These are phyloP conservation scores for Clonostachys byssicola DNA, from an alignment of 2,329 filamentous ascomycete genomes.

Conservation along the genomic window DNA sequence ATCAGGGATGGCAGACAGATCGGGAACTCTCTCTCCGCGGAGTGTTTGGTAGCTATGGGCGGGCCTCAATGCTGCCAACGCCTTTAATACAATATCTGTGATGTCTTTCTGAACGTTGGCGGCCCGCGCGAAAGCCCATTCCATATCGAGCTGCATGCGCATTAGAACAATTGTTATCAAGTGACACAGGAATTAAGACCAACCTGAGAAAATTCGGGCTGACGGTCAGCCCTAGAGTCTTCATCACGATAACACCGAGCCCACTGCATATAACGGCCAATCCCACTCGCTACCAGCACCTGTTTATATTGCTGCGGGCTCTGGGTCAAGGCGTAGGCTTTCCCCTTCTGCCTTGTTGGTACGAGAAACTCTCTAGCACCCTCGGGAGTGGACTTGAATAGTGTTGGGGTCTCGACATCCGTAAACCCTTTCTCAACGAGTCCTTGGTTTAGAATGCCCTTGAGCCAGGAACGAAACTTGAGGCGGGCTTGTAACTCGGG, in stretches of 20 bases:
- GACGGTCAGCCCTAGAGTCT: conserved; percentile 84
- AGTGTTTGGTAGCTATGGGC: conserved; percentile 61
- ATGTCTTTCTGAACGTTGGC: conserved; percentile 23
- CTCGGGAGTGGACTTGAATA: conserved; percentile 98
- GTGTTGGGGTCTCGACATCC: conserved; percentile 85
- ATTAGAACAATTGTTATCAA: not conserved
- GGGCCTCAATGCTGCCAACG: conserved; percentile 18
- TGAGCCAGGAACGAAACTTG: conserved; percentile 60
- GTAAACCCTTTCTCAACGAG: conserved; percentile 58
- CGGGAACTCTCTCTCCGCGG: conserved; percentile 23
- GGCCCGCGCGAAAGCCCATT: conserved; percentile 79
- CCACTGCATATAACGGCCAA: conserved; percentile 84
- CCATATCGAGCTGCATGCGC: conserved; percentile 70
- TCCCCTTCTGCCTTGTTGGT: conserved; percentile 70
- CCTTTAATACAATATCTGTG: conserved; percentile 23
- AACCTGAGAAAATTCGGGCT: conserved; percentile 94
- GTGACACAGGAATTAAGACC: not conserved
- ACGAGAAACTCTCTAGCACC: conserved; percentile 94
- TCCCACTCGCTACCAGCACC: conserved; percentile 88
- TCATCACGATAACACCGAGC: conserved; percentile 95
- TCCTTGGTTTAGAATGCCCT: conserved; percentile 43
- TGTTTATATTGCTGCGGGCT: conserved; percentile 99
- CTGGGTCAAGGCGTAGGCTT: conserved; percentile 88
- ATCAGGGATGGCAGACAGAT: conserved; percentile 16
- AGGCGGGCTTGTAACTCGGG: conserved; percentile 63